Base-by-base conservation (phyloP, 2,329 filamentous ascomycete species). In the Diaporthe capsici region DNA sequence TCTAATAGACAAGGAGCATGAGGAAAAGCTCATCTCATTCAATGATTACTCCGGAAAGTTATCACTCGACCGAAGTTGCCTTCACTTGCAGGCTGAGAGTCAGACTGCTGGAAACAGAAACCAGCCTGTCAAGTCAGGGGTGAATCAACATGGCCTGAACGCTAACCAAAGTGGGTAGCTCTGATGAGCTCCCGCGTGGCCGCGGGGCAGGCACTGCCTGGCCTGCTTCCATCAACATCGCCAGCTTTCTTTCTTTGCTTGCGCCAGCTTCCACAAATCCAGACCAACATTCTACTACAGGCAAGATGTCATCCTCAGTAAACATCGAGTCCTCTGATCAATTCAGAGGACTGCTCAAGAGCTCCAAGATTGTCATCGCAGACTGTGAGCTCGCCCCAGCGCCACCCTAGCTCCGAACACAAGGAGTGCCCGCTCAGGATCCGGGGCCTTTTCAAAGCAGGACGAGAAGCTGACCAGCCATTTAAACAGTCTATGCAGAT, bases 361-460 rank as follows among this genome's bases (percentile, higher is more conserved):
- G 90, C 73, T 95, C 94, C 47, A 91, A 90, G 79, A 91, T 98
- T 76, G 94, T 98, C 57, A 93, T 98, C 73, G 92, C 93, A 81
- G 94, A 98, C 86, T 98, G 95, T 98, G 88, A 90, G 94, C 88
- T 76, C 74, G 61, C 57, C 75, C 34, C 76, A 47, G 73, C 55
- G 51, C 42, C 75, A 68, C 76, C 72, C n/a, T 34, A 60, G 31
- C 51, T 13, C 25, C 51, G 51, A 28, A 28, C 28, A 39, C 17
- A 28, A 17, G 34, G 31, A 17, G 65, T 8, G 31, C 15, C n/a
- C 6, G 34, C 61, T 31, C 73, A 71, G 60, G 71, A 70, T 60
- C 60, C 49, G 28, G 53, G 65, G 44, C 22, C 13, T 34, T n/a
- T 28, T 34, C 37, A n/a, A 31, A 72, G 25, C 25, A 47, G 47